Evolutionary conservation across 345 rosid species (phyloP).

Genomic region (Camelina hispida): DNA sequence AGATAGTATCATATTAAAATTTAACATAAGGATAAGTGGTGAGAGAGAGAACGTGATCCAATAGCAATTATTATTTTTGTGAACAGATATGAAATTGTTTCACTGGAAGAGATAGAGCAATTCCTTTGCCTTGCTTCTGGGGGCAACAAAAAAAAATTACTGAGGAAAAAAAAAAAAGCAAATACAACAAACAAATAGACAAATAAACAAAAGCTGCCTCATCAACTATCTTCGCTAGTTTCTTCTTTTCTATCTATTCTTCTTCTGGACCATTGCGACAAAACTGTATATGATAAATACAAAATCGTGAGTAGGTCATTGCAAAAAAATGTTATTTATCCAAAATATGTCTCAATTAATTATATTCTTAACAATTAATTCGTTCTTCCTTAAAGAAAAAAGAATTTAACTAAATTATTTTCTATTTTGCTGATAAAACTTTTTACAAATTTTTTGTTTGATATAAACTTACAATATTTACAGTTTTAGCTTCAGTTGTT

Average conservation of each 20-base stretch:
- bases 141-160: conserved; percentile 32
- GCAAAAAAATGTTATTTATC: no score
- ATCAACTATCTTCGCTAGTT: conserved; percentile 34
- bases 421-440: no score
- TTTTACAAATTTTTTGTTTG: no score
- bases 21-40: conserved; percentile 5
- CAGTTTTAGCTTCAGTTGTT: background rate
- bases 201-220: conserved; percentile 31
- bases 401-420: background rate
- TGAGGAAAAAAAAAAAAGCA: background rate
- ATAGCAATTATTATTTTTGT: conserved; percentile 59
- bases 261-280: conserved; percentile 31
- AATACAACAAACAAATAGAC: background rate
- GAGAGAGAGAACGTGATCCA: conserved; percentile 48
- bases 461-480: background rate
- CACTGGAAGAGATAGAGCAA: conserved; percentile 50
- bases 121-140: conserved; percentile 45
- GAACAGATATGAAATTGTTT: conserved; percentile 54
- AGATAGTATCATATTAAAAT: background rate
- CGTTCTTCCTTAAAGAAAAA: background rate
- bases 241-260: conserved; percentile 25
- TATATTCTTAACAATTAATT: background rate
- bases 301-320: background rate
- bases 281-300: conserved; percentile 21
- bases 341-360: background rate